Conservation (phyloP, 2,329 filamentous ascomycete species). For the Colletotrichum graminicola region DNA sequence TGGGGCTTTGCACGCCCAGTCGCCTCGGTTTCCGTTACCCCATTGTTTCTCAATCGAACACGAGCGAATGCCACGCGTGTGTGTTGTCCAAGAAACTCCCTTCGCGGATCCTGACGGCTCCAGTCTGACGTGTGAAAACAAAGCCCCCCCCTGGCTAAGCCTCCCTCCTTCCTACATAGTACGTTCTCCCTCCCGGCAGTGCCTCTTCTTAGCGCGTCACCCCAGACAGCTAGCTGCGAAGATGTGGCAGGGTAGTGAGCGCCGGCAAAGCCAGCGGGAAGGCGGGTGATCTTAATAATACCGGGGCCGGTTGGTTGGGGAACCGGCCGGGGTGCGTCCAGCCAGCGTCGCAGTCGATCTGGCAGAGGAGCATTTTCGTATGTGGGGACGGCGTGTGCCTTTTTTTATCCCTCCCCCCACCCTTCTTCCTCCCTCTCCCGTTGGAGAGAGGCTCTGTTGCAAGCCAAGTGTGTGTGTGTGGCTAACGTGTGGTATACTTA, state of each 20-base stretch:
- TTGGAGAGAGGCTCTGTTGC: slow-evolving; percentile 3
- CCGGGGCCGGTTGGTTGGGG: slow-evolving; percentile 14
- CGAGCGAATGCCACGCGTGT: background rate
- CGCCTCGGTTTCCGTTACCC: background rate
- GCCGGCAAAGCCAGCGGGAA: background rate
- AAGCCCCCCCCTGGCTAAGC: background rate
- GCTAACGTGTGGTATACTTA: background rate
- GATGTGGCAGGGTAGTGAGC: background rate
- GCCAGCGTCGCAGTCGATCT: slow-evolving; percentile 24
- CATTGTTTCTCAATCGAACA: slow-evolving; percentile 34
- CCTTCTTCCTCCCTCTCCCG: background rate
- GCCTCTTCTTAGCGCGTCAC: too few species aligned
- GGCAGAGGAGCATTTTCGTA: background rate
- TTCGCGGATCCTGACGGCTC: slow-evolving; percentile 20
- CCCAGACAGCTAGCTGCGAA: background rate
- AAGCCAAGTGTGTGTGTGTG: slow-evolving; percentile 3
- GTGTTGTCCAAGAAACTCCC: slow-evolving; percentile 10
- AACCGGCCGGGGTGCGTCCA: background rate
- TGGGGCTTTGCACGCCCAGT: background rate
- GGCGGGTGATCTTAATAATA: slow-evolving; percentile 32
- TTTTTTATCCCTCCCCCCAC: too few species aligned
- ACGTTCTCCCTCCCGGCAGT: background rate
- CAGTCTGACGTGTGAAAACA: slow-evolving; percentile 39
- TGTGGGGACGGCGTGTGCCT: background rate
- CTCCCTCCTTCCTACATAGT: too few species aligned